Evolutionary conservation across 306 rosid species (phyloP).

Genomic region (Begonia masoniana): DNA sequence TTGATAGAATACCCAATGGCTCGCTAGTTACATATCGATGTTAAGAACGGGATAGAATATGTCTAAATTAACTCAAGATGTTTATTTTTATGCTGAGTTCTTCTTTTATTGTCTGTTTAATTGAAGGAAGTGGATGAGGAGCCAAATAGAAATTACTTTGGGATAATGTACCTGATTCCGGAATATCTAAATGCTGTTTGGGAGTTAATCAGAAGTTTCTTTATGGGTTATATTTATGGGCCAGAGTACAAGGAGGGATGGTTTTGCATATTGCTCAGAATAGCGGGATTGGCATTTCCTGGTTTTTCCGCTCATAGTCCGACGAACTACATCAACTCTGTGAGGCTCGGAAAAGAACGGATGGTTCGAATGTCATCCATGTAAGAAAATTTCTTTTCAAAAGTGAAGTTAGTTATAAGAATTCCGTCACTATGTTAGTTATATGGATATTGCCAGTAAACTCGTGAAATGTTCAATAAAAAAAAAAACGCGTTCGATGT

Average conservation of each 20-base stretch:
- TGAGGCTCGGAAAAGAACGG: slow-evolving; percentile 42
- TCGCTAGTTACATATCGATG: neutral
- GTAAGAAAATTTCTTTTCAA: neutral
- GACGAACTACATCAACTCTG: slow-evolving; percentile 42
- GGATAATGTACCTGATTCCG: slow-evolving; percentile 25
- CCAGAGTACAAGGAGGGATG: slow-evolving; percentile 53
- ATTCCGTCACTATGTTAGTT: no score
- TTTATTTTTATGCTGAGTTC: neutral
- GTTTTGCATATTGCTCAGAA: slow-evolving; percentile 33
- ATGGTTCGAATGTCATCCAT: neutral
- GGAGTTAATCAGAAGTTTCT: slow-evolving; percentile 55
- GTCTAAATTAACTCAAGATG: neutral
- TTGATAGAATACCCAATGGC: neutral
- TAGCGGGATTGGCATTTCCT: slow-evolving; percentile 50
- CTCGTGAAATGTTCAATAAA: no score
- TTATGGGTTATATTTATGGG: slow-evolving; percentile 44
- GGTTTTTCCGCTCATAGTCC: slow-evolving; percentile 57
- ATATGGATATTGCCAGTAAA: no score
- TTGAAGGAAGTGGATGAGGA: slow-evolving; percentile 44
- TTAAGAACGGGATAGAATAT: neutral
- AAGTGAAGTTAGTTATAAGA: no score
- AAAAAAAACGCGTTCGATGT: no score
- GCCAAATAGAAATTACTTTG: slow-evolving; percentile 58
- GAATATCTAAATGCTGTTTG: slow-evolving; percentile 48
- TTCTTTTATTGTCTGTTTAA: slow-evolving; percentile 9